These are phyloP conservation scores for Orbilia oligospora DNA, from an alignment of 2,329 filamentous ascomycete species.

Conservation along the genomic window DNA sequence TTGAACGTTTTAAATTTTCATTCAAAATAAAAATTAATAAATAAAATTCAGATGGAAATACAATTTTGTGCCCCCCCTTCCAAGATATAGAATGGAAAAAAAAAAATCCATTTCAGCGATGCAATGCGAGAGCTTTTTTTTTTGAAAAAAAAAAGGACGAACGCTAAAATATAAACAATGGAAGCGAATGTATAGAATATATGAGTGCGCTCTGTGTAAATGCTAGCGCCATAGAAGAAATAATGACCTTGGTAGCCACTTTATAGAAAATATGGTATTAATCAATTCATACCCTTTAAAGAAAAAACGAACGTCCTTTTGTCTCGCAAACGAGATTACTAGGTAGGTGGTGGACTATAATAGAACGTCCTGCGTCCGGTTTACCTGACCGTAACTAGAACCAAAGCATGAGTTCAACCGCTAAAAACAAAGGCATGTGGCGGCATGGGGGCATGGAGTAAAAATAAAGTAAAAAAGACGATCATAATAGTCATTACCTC, in stretches of 20 bases:
- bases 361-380: constrained; percentile 6
- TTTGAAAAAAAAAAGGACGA: background rate
- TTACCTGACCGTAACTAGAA: no score
- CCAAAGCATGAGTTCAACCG: background rate
- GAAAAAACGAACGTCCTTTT: background rate
- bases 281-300: no score
- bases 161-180: constrained; percentile 13
- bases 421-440: background rate
- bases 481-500: constrained; percentile 5
- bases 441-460: background rate
- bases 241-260: background rate
- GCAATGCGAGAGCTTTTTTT: no score
- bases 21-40: no score
- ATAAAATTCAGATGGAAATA: no score
- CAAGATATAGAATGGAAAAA: no score
- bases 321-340: background rate
- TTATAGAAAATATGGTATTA: background rate
- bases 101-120: no score
- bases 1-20: no score
- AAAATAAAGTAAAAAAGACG: background rate
- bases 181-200: no score
- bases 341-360: background rate
- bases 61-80: no score
- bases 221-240: background rate
- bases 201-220: background rate